These are phyloP conservation scores for Colletotrichum chrysophilum DNA, from an alignment of 2,329 filamentous ascomycete species.

Conservation along the genomic window DNA sequence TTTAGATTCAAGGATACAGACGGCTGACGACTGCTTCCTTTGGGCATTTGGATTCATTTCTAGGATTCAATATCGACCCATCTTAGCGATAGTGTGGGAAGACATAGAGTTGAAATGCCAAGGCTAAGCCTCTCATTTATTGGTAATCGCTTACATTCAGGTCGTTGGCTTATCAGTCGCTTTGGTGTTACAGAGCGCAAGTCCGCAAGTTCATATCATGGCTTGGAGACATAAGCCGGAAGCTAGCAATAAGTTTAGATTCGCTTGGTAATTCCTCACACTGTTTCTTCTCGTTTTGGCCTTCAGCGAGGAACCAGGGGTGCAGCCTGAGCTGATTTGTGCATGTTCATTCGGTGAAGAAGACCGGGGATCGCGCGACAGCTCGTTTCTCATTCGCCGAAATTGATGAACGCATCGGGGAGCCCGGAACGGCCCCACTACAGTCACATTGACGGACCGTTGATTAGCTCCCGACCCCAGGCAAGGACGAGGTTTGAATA, in stretches of 20 bases:
- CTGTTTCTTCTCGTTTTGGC: neutral
- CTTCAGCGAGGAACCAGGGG: neutral
- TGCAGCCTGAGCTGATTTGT: neutral
- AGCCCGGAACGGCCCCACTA: neutral
- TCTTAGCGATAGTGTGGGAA: too few species aligned
- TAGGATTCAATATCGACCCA: too few species aligned
- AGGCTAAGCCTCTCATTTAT: neutral
- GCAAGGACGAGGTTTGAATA: neutral
- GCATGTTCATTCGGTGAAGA: neutral
- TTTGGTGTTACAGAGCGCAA: neutral
- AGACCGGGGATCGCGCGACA: neutral
- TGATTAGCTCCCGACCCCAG: neutral
- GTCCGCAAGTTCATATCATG: neutral
- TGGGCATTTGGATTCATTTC: too few species aligned
- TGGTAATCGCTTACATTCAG: neutral
- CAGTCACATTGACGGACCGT: neutral
- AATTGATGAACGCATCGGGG: neutral
- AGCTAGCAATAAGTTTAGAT: neutral
- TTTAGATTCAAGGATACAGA: too few species aligned
- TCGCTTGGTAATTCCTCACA: neutral
- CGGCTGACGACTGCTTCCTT: too few species aligned
- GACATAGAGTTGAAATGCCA: neutral
- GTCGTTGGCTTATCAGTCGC: neutral
- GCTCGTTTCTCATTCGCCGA: neutral
- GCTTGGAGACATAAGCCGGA: neutral